Evolutionary conservation across 768 basidiomycete genomes (phyloP).

Genomic region (Lentinula lateritia): DNA sequence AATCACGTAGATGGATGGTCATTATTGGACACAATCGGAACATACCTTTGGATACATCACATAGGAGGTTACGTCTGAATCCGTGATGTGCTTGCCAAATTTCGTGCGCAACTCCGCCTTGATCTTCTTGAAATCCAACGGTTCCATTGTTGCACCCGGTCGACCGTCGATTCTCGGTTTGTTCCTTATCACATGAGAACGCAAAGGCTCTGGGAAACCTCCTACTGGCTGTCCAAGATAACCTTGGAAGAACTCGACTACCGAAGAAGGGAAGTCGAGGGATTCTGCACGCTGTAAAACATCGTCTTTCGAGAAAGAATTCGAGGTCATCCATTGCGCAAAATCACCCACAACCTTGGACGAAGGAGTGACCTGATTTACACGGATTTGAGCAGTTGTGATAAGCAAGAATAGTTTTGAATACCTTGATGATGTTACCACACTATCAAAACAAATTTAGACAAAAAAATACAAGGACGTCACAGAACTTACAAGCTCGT

Average conservation of each 20-base stretch:
- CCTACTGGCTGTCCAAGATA: conserved; percentile 97
- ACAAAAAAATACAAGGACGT: conserved; percentile 9
- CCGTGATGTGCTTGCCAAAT: conserved; percentile 93
- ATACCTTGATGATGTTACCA: conserved; percentile 91
- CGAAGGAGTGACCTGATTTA: conserved; percentile 81
- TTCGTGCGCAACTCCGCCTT: conserved; percentile 89
- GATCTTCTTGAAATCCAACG: conserved; percentile 94
- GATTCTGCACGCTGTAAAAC: conserved; percentile 82
- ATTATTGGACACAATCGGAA: background rate
- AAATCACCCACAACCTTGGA: conserved; percentile 99
- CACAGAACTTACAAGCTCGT: conserved; percentile 66
- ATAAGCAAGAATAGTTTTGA: background rate
- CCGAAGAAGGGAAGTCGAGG: conserved; percentile 96
- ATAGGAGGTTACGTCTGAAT: conserved; percentile 89
- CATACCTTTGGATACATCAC: conserved; percentile 96
- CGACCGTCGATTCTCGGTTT: conserved; percentile 92
- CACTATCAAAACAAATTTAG: conserved; percentile 44
- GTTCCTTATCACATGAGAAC: conserved; percentile 86
- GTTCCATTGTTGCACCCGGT: conserved; percentile 82
- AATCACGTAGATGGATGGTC: background rate
- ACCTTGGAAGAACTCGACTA: conserved; percentile 98
- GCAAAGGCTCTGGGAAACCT: conserved; percentile 97
- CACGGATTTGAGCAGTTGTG: background rate
- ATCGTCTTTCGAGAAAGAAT: conserved; percentile 81
- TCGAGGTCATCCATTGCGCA: conserved; percentile 98